These are phyloP conservation scores for Berkeleyomyces rouxiae DNA, from an alignment of 2,329 filamentous ascomycete genomes.

Conservation along the genomic window DNA sequence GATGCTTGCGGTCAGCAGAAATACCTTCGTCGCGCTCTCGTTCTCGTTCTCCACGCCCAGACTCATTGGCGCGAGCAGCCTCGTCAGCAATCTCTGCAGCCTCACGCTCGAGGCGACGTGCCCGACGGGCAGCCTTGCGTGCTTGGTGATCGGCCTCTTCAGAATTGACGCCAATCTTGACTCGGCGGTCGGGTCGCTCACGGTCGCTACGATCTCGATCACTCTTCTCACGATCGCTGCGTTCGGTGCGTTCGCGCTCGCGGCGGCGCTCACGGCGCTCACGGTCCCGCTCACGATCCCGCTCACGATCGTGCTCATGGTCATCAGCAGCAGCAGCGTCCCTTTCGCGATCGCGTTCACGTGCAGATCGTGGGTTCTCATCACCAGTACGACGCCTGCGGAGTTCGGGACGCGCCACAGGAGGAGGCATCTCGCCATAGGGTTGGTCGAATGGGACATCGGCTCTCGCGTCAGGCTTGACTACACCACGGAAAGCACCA, in stretches of 20 bases:
- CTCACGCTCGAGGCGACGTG: constrained; percentile 35
- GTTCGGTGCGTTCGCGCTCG: constrained; percentile 15
- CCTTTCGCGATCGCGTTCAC: background rate
- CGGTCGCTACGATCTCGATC: constrained; percentile 33
- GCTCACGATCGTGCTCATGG: constrained; percentile 22
- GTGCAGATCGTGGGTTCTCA: background rate
- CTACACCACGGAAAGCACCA: constrained; percentile 36
- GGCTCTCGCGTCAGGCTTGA: constrained; percentile 24
- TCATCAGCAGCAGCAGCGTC: background rate
- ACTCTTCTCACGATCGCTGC: constrained; percentile 28
- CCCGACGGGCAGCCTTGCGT: constrained; percentile 44
- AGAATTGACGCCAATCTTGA: constrained; percentile 30
- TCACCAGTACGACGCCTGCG: constrained; percentile 3
- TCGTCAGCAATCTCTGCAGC: constrained; percentile 39
- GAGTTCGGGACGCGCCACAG: constrained; percentile 1
- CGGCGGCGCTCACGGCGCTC: constrained; percentile 4
- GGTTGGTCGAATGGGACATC: background rate
- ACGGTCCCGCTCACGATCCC: constrained; percentile 15
- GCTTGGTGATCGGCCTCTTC: constrained; percentile 44
- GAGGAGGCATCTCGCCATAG: background rate
- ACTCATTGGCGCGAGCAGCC: constrained; percentile 33
- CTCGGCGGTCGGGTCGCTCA: constrained; percentile 30
- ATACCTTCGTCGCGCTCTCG: background rate
- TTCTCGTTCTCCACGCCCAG: constrained; percentile 25
- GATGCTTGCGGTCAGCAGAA: background rate